Conservation (phyloP, 2,329 filamentous ascomycete species). For the Cyphellophora attinorum region DNA sequence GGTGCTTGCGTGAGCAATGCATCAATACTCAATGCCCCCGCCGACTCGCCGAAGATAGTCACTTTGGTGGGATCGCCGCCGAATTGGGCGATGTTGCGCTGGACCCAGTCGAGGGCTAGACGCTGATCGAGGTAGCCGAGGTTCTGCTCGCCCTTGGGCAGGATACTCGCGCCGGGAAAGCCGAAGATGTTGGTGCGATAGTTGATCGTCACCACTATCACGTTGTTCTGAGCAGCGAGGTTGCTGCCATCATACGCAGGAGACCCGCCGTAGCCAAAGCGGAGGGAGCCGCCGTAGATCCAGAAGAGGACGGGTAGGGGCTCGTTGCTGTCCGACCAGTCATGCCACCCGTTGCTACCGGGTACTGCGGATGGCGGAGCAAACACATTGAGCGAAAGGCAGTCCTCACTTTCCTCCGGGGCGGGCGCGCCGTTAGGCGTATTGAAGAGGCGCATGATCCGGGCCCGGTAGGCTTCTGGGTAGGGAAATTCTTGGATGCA, state of each 20-base stretch:
- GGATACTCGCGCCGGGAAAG: conserved; percentile 18
- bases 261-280: conserved; percentile 20
- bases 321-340: too few species aligned
- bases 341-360: conserved; percentile 18
- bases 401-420: conserved; percentile 25
- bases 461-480: conserved; percentile 15
- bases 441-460: conserved; percentile 16
- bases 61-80: conserved; percentile 26
- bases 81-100: conserved; percentile 27
- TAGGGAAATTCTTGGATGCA: conserved; percentile 20
- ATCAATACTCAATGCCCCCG: conserved; percentile 20
- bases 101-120: conserved; percentile 27
- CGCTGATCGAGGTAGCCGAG: conserved; percentile 34
- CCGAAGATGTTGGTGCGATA: conserved; percentile 20
- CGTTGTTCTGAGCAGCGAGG: conserved; percentile 24
- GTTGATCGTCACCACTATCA: conserved; percentile 24
- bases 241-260: conserved; percentile 24
- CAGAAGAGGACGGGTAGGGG: conserved; percentile 26
- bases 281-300: conserved; percentile 29
- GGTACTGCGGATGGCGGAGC: conserved; percentile 20
- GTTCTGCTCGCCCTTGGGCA: conserved; percentile 35
- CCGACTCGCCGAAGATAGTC: conserved; percentile 30
- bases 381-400: conserved; percentile 30
- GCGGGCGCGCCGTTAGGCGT: conserved; percentile 9
- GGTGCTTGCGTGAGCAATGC: conserved; percentile 17